Conservation (phyloP, 106 monocot species). For the Dendrobium chrysotoxum region DNA sequence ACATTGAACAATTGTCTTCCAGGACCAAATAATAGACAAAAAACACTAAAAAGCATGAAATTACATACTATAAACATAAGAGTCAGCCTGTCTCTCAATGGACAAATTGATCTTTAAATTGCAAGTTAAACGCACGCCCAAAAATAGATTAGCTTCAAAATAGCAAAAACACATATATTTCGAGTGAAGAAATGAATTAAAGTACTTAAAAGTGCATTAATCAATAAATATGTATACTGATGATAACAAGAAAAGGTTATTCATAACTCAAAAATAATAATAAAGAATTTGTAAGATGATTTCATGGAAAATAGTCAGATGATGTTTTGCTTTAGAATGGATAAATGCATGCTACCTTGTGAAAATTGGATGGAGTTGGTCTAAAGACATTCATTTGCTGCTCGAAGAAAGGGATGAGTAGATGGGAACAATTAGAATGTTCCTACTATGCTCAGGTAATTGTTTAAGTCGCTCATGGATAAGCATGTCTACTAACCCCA, state of each 20-base stretch:
- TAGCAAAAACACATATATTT: background rate
- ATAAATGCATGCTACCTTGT: constrained; percentile 45
- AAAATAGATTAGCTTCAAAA: background rate
- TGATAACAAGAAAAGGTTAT: background rate
- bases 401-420: constrained; percentile 91
- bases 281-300: background rate
- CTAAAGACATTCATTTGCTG: constrained; percentile 89
- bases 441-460: constrained; percentile 49
- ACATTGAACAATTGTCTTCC: background rate
- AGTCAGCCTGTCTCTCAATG: background rate
- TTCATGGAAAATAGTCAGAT: background rate
- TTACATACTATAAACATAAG: too few species aligned
- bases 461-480: constrained; percentile 57
- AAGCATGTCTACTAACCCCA: constrained; percentile 86
- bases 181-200: background rate
- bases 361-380: constrained; percentile 58
- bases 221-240: background rate
- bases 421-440: constrained; percentile 60
- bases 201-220: background rate
- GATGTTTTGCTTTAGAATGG: background rate
- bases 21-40: background rate
- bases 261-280: background rate
- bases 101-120: background rate
- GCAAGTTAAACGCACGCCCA: background rate
- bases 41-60: background rate